Evolutionary conservation across 495 filamentous ascomycete species (phyloP).

Genomic region (Neurospora intermedia): DNA sequence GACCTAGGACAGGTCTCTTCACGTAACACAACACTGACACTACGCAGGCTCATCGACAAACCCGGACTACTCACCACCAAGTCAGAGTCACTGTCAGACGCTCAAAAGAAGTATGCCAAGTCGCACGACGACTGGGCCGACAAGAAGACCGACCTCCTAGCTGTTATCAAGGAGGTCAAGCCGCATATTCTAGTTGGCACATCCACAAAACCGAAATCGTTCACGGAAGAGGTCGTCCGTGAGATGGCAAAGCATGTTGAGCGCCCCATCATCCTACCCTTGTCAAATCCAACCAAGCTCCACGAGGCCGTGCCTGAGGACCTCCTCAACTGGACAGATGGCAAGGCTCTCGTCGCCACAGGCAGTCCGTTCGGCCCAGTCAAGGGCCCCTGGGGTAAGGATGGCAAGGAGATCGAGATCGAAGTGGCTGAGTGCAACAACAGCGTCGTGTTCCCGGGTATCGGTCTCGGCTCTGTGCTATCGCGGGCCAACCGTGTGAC

Average conservation of each 20-base stretch:
- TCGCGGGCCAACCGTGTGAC: slow-evolving; percentile 50
- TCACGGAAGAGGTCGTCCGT: slow-evolving; percentile 61
- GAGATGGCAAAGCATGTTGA: slow-evolving; percentile 74
- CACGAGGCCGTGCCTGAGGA: slow-evolving; percentile 79
- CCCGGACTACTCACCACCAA: slow-evolving; percentile 59
- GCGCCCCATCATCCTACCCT: slow-evolving; percentile 70
- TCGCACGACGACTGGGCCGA: slow-evolving; percentile 53
- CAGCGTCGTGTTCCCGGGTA: slow-evolving; percentile 75
- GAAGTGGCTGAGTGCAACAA: slow-evolving; percentile 88
- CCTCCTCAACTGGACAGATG: slow-evolving; percentile 66
- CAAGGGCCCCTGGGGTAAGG: slow-evolving; percentile 40
- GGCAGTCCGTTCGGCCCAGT: slow-evolving; percentile 78
- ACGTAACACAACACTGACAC: neutral
- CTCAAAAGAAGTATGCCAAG: slow-evolving; percentile 57
- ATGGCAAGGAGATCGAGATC: slow-evolving; percentile 45
- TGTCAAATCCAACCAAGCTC: slow-evolving; percentile 77
- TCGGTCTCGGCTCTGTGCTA: slow-evolving; percentile 71
- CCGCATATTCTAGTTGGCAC: slow-evolving; percentile 79
- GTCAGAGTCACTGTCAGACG: slow-evolving; percentile 43
- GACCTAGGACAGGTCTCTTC: neutral
- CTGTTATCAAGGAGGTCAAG: slow-evolving; percentile 59
- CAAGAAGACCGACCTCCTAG: slow-evolving; percentile 47
- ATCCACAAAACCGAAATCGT: slow-evolving; percentile 69
- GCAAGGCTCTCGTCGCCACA: slow-evolving; percentile 71
- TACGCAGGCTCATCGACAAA: slow-evolving; percentile 68